These are phyloP conservation scores for Mycosarcoma mackinlayi DNA, from an alignment of 1,284 basidiomycete species.

Conservation along the genomic window DNA sequence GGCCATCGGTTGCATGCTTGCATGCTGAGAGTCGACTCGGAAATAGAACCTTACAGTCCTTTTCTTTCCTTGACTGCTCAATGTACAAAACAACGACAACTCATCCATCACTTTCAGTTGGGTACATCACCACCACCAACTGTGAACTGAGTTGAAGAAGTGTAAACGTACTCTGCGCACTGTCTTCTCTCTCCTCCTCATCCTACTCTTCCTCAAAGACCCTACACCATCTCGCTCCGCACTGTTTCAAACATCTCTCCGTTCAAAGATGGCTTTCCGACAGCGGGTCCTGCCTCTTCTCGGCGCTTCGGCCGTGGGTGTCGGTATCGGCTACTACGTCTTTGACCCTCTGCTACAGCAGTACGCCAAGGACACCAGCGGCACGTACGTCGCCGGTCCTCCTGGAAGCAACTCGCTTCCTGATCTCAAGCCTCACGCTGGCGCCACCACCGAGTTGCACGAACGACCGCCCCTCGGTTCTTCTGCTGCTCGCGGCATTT, in stretches of 20 bases:
- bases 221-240: neutral
- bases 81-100: too few species aligned
- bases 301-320: conserved; percentile 44
- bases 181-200: too few species aligned
- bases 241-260: too few species aligned
- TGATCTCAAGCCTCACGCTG: conserved; percentile 32
- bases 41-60: neutral
- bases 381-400: conserved; percentile 38
- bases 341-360: conserved; percentile 51
- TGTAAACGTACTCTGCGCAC: too few species aligned
- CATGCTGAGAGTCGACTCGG: too few species aligned
- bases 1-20: too few species aligned
- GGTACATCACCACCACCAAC: neutral
- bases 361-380: conserved; percentile 47
- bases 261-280: conserved; percentile 45
- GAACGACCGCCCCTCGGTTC: conserved; percentile 47
- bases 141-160: neutral
- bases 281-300: conserved; percentile 43
- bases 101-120: neutral
- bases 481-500: conserved; percentile 40
- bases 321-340: conserved; percentile 52
- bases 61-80: neutral
- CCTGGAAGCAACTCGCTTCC: conserved; percentile 41
- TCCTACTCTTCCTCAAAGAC: too few species aligned
- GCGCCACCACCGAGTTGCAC: conserved; percentile 36